Evolutionary conservation across 2,329 filamentous ascomycete genomes (phyloP).

Genomic region (Curvularia hawaiiensis): DNA sequence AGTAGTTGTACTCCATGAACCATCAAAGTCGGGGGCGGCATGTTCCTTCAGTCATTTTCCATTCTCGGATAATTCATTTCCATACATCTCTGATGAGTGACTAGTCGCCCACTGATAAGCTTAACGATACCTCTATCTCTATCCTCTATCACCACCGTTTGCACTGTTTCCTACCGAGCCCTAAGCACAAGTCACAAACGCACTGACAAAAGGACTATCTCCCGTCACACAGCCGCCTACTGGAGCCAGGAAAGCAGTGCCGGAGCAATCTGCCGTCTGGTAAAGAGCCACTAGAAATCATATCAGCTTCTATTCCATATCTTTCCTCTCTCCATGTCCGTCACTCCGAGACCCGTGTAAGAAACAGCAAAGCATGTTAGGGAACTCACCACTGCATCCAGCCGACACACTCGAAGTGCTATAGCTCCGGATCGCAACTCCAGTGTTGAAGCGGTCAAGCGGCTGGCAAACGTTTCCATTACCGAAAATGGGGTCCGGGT

Average conservation of each 20-base stretch:
- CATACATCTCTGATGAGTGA: not conserved
- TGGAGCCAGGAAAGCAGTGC: constrained; percentile 10
- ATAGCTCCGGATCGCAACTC: constrained; percentile 18
- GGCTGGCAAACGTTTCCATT: constrained; percentile 18
- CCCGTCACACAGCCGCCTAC: constrained; percentile 14
- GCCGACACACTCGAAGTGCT: constrained; percentile 5
- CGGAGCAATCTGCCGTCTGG: constrained; percentile 6
- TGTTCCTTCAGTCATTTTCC: not conserved
- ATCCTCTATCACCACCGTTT: not conserved
- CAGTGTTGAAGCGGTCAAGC: constrained; percentile 17
- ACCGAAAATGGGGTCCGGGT: constrained; percentile 25
- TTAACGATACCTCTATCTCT: not conserved
- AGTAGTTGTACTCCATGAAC: not conserved
- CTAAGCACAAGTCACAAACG: constrained; percentile 13
- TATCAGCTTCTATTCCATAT: not conserved
- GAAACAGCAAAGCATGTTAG: not conserved
- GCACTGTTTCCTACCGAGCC: too few species aligned
- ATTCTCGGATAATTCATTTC: too few species aligned
- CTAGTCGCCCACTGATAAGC: not conserved
- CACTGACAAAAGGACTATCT: constrained; percentile 13
- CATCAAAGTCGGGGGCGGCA: too few species aligned
- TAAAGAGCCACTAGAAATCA: constrained; percentile 10
- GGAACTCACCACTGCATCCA: not conserved
- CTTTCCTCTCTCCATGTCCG: not conserved
- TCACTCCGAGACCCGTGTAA: not conserved